Conservation (phyloP, 169 alveolate genomes). For the Plasmodium sp. region DNA sequence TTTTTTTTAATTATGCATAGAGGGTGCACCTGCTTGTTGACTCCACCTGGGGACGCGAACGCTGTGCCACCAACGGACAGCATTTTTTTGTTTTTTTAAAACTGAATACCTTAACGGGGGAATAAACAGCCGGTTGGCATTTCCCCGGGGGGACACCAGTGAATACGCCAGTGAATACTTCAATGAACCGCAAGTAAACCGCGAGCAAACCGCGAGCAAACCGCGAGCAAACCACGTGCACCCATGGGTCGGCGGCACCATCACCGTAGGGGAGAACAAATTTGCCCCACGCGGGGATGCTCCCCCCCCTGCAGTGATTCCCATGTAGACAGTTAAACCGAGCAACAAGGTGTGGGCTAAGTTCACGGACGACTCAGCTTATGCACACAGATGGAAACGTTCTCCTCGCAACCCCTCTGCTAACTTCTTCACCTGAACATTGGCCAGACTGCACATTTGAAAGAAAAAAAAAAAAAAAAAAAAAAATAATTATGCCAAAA, state of each 20-base stretch:
- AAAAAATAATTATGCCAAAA: too few species aligned
- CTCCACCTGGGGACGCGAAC: not conserved
- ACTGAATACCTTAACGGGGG: not conserved
- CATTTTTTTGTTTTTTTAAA: not conserved
- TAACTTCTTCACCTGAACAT: not conserved
- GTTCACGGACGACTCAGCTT: not conserved
- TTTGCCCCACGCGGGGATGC: not conserved
- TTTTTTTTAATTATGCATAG: not conserved
- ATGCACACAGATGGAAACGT: not conserved
- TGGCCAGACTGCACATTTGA: not conserved
- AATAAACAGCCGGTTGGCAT: not conserved
- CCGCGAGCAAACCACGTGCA: not conserved
- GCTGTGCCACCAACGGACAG: not conserved
- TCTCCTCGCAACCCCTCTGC: not conserved
- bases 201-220: too few species aligned
- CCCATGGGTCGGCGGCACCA: not conserved
- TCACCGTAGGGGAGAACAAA: not conserved
- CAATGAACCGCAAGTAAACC: too few species aligned
- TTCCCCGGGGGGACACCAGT: not conserved
- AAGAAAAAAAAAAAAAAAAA: too few species aligned
- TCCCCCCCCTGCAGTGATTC: not conserved
- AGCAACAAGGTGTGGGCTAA: not conserved
- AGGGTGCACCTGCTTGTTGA: not conserved
- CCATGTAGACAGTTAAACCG: not conserved
- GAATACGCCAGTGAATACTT: not conserved